Evolutionary conservation across 1,139 yeast genomes (phyloP).

Genomic region (Suhomyces terraborum): DNA sequence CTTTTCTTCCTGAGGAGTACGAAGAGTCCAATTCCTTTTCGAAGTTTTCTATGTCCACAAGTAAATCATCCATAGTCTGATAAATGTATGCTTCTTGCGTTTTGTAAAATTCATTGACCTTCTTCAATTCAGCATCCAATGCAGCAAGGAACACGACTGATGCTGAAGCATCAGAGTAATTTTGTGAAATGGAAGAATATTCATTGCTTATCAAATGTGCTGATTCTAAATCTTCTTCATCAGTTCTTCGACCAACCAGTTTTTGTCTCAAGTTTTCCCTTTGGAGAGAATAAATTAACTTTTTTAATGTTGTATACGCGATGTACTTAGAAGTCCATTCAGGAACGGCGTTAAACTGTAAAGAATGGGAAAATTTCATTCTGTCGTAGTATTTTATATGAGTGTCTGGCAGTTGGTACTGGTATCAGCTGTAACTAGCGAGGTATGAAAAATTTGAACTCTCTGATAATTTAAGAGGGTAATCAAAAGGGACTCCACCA

Average conservation of each 20-base stretch:
- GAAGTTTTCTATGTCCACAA: conserved; percentile 51
- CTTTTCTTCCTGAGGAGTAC: conserved; percentile 8
- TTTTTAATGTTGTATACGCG: conserved; percentile 65
- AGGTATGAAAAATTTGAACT: too few relatives aligned
- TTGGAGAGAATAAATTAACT: conserved; percentile 64
- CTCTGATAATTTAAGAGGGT: too few relatives aligned
- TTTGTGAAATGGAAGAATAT: conserved; percentile 26
- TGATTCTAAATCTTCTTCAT: conserved; percentile 33
- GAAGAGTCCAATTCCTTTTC: conserved; percentile 33
- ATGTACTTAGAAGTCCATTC: conserved; percentile 75
- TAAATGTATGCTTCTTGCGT: conserved; percentile 52
- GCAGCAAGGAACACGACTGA: conserved; percentile 51
- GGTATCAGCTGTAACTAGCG: too few relatives aligned
- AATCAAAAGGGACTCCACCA: too few relatives aligned
- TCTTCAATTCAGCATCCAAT: conserved; percentile 55
- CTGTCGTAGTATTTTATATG: conserved; percentile 8
- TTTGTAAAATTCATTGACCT: conserved; percentile 62
- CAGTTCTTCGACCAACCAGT: conserved; percentile 15
- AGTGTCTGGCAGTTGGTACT: neutral
- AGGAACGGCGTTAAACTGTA: conserved; percentile 75
- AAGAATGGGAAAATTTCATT: conserved; percentile 73
- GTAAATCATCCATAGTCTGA: conserved; percentile 51
- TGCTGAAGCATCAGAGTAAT: conserved; percentile 25
- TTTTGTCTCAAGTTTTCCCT: conserved; percentile 48
- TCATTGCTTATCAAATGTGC: conserved; percentile 31